Conservation (phyloP, 1,284 basidiomycete genomes). For the Cutaneotrichosporon mucoides region DNA sequence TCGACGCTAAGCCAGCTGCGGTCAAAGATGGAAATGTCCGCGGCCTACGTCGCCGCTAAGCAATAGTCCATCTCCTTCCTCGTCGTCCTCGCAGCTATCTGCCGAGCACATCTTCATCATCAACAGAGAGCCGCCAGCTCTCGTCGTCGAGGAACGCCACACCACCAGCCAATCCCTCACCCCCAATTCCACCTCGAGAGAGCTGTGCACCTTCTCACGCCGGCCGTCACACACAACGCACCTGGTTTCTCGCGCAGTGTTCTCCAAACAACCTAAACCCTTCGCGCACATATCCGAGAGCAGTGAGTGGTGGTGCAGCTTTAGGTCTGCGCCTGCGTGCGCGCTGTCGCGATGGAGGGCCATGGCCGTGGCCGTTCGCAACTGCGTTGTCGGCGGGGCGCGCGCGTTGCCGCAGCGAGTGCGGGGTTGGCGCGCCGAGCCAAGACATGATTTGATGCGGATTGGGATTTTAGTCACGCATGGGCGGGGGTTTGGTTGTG, state of each 20-base stretch:
- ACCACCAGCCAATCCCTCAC: no score
- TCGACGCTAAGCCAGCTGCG: no score
- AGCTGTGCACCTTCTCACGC: neutral
- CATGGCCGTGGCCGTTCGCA: neutral
- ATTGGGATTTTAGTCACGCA: neutral
- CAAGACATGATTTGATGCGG: conserved; percentile 14
- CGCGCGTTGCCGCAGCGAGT: conserved; percentile 13
- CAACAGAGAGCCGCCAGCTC: no score
- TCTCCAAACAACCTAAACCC: conserved; percentile 46
- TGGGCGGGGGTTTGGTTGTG: neutral
- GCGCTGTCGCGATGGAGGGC: neutral
- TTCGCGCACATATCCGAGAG: conserved; percentile 14
- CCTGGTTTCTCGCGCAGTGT: conserved; percentile 49
- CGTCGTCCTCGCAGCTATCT: no score
- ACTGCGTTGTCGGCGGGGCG: neutral
- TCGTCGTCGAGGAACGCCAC: no score
- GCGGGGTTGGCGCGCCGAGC: conserved; percentile 16
- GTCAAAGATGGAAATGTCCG: no score
- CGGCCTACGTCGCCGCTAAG: no score
- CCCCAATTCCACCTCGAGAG: neutral
- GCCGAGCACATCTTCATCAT: no score
- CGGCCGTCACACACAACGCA: conserved; percentile 14
- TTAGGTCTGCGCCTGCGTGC: neutral
- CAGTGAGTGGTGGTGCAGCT: conserved; percentile 1
- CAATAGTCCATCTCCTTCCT: no score